Conservation (phyloP, 2,329 filamentous ascomycete genomes). For the Claviceps africana region DNA sequence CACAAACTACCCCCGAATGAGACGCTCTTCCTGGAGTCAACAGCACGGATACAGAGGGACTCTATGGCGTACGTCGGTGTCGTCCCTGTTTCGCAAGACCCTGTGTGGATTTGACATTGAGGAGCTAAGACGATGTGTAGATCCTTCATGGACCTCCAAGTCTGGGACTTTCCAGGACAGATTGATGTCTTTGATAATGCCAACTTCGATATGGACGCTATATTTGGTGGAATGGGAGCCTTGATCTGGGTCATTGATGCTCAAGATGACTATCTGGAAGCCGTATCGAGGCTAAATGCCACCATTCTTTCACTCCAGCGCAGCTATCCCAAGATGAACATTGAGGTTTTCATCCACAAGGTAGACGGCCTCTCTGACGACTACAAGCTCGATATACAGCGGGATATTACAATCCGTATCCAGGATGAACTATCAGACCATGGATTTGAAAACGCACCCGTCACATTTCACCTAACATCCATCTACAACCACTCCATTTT, state of each 20-base stretch:
- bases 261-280: slow-evolving; percentile 93
- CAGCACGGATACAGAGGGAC: slow-evolving; percentile 85
- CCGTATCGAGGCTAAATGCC: slow-evolving; percentile 70
- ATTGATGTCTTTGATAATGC: slow-evolving; percentile 79
- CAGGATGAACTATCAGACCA: slow-evolving; percentile 91
- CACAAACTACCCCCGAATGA: slow-evolving; percentile 94
- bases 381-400: slow-evolving; percentile 89
- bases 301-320: slow-evolving; percentile 84
- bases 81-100: neutral
- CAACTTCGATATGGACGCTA: slow-evolving; percentile 78
- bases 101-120: slow-evolving; percentile 9
- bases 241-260: slow-evolving; percentile 98
- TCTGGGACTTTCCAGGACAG: slow-evolving; percentile 94
- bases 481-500: slow-evolving; percentile 99
- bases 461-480: slow-evolving; percentile 90
- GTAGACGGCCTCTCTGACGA: slow-evolving; percentile 96
- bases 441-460: slow-evolving; percentile 82
- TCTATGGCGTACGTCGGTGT: slow-evolving; percentile 65
- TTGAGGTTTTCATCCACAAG: slow-evolving; percentile 98
- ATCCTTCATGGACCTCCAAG: slow-evolving; percentile 98
- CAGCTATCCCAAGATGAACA: slow-evolving; percentile 83
- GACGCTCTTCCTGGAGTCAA: slow-evolving; percentile 90
- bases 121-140: slow-evolving; percentile 28
- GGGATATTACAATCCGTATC: slow-evolving; percentile 91
- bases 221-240: slow-evolving; percentile 88